phyloP scores from a whole-genome alignment of 768 basidiomycete genomes.

The Strobilomyces dryophilus region DNA sequence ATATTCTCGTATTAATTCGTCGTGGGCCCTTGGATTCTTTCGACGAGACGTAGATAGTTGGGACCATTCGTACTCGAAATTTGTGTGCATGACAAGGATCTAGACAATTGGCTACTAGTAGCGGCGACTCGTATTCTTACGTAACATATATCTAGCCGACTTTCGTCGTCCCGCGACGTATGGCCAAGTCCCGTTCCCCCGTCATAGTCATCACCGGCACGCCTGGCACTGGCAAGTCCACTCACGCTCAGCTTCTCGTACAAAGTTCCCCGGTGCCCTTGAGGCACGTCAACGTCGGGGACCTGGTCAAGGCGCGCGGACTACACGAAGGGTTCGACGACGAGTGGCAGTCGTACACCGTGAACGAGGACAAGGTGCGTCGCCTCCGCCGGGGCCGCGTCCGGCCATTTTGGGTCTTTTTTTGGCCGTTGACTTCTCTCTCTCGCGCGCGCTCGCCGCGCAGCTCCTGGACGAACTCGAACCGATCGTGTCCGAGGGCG shows the following conservation, averaged over 20 bases:
- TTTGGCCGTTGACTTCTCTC: neutral
- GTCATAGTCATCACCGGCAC: conserved; percentile 87
- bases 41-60: neutral
- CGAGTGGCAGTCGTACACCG: conserved; percentile 92
- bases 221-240: conserved; percentile 95
- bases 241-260: conserved; percentile 81
- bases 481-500: conserved; percentile 60
- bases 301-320: conserved; percentile 78
- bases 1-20: conserved; percentile 56
- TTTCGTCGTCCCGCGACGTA: neutral
- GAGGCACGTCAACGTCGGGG: conserved; percentile 84
- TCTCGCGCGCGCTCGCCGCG: neutral
- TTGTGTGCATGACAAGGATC: too few species aligned
- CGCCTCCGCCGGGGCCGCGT: too few species aligned
- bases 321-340: conserved; percentile 85
- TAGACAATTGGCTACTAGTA: too few species aligned
- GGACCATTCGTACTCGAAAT: neutral
- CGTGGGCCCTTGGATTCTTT: neutral
- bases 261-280: conserved; percentile 67
- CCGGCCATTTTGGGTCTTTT: too few species aligned
- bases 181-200: conserved; percentile 38
- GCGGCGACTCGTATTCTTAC: too few species aligned
- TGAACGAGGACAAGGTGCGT: conserved; percentile 93
- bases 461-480: conserved; percentile 90
- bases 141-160: neutral